Evolutionary conservation across 257 asterid species (phyloP).

Genomic region (Linderniella brevidens): DNA sequence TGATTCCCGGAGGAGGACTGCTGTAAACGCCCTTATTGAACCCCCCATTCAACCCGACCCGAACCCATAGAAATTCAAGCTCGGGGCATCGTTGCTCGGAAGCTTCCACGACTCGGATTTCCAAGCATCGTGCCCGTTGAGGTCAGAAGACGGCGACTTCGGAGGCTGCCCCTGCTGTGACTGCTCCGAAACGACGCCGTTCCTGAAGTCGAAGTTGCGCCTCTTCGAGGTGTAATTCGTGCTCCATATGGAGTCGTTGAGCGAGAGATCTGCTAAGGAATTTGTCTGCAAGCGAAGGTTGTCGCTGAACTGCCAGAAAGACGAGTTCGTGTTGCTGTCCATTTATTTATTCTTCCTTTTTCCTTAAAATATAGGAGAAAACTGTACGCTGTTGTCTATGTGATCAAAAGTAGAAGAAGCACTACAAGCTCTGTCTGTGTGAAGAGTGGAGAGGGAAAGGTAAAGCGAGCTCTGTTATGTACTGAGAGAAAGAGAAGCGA

Average conservation of each 20-base stretch:
- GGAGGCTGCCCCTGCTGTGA: background rate
- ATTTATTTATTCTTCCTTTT: background rate
- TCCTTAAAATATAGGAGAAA: background rate
- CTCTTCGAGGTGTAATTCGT: conserved; percentile 32
- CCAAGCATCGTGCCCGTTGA: conserved; percentile 13
- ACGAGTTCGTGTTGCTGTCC: conserved; percentile 51
- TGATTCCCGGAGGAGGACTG: conserved; percentile 25
- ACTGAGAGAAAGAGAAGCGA: too few relatives aligned
- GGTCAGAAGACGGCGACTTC: too few relatives aligned
- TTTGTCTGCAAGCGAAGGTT: conserved; percentile 63
- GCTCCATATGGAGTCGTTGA: conserved; percentile 96
- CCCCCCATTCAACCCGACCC: conserved; percentile 66
- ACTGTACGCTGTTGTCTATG: background rate
- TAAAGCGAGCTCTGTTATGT: too few relatives aligned
- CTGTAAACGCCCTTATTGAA: conserved; percentile 70
- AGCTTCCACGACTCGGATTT: conserved; percentile 43
- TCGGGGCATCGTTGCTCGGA: conserved; percentile 15
- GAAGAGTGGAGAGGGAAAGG: too few relatives aligned
- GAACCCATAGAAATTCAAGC: conserved; percentile 21
- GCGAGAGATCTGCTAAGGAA: conserved; percentile 43
- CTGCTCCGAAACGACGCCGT: conserved; percentile 15
- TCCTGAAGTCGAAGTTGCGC: conserved; percentile 28
- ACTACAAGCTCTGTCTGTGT: too few relatives aligned
- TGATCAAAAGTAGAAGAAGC: too few relatives aligned
- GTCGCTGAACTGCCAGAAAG: conserved; percentile 94